Percentiles rank a stretch among this genome's conserved stretches.
phyloP scores from a whole-genome alignment of 106 monocot species.

The Acanthochlamys bracteata region DNA sequence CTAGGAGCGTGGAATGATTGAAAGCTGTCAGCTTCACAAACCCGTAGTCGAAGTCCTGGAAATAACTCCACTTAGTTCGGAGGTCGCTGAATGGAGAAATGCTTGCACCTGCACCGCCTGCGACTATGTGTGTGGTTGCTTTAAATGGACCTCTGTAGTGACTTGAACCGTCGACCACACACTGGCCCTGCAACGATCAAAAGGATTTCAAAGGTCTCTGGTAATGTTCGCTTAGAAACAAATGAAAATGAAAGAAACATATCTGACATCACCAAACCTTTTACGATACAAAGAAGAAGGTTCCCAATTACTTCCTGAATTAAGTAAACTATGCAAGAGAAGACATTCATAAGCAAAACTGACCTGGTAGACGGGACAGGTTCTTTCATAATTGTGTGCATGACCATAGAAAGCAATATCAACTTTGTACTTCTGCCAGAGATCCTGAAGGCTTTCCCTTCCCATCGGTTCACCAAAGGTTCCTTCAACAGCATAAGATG shows the following conservation, averaged over 20 bases:
- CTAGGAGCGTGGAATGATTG: conserved; percentile 53
- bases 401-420: conserved; percentile 91
- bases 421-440: conserved; percentile 92
- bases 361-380: conserved; percentile 92
- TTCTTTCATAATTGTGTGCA: conserved; percentile 89
- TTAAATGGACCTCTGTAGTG: conserved; percentile 54
- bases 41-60: conserved; percentile 55
- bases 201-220: not conserved
- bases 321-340: no score
- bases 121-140: conserved; percentile 88
- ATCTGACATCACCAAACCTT: no score
- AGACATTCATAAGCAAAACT: not conserved
- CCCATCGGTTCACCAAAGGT: conserved; percentile 91
- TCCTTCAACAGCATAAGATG: conserved; percentile 52
- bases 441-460: conserved; percentile 73
- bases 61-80: conserved; percentile 55
- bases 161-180: conserved; percentile 34
- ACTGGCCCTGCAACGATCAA: conserved; percentile 28
- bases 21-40: conserved; percentile 77
- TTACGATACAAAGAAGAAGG: no score
- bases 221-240: no score
- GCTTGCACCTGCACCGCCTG: conserved; percentile 69
- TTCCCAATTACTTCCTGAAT: no score
- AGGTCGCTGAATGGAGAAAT: conserved; percentile 38
- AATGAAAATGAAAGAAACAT: no score